phyloP scores from a whole-genome alignment of 129 eudicot species.

The Pulicaria dysenterica region DNA sequence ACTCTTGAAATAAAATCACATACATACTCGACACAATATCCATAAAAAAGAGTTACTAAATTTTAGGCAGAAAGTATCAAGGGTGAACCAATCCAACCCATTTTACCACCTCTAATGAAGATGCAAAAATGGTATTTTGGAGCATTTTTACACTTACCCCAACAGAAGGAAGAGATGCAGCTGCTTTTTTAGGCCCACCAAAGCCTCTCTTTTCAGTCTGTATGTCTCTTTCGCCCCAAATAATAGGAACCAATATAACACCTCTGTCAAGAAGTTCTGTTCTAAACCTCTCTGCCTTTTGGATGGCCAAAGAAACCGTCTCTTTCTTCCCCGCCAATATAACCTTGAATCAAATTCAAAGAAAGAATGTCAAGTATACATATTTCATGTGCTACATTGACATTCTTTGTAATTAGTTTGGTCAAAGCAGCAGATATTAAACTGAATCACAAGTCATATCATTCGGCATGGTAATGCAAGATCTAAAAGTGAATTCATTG shows the following conservation, averaged over 20 bases:
- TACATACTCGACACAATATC: not conserved
- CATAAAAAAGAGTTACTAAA: not conserved
- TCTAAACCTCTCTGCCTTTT: conserved; percentile 85
- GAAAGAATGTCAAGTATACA: not conserved
- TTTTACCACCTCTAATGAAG: conserved; percentile 12
- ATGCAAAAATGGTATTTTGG: conserved; percentile 3
- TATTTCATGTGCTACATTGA: not conserved
- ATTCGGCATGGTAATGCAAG: too few relatives aligned
- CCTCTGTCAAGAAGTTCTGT: conserved; percentile 89
- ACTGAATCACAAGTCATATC: too few relatives aligned
- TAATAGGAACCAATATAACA: conserved; percentile 80
- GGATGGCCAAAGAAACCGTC: conserved; percentile 66
- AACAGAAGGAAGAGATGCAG: conserved; percentile 83
- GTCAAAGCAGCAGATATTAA: too few relatives aligned
- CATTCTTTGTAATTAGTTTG: too few relatives aligned
- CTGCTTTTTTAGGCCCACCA: conserved; percentile 63
- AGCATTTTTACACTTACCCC: conserved; percentile 58
- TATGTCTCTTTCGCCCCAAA: conserved; percentile 69
- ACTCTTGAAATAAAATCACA: too few relatives aligned
- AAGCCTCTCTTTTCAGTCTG: conserved; percentile 77
- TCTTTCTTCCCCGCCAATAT: conserved; percentile 97
- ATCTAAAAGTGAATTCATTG: too few relatives aligned
- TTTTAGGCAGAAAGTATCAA: not conserved
- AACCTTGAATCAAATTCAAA: conserved; percentile 48
- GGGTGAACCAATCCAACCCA: not conserved